phyloP scores from a whole-genome alignment of 768 basidiomycete species.

The Candolleomyces eurysporus region DNA sequence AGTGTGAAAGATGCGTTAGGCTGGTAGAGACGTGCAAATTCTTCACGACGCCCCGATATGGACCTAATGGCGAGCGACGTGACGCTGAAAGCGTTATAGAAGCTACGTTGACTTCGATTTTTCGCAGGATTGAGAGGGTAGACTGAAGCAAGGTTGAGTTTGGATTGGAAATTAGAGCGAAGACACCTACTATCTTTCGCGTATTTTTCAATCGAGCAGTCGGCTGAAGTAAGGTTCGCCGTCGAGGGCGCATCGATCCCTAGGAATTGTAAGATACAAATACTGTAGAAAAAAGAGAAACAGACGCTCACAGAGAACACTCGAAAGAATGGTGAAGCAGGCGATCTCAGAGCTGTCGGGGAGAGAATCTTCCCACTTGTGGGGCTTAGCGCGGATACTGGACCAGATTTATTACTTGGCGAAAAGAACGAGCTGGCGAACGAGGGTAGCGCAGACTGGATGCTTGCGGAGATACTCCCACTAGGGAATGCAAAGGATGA shows the following conservation, averaged over 20 bases:
- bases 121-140: constrained; percentile 43
- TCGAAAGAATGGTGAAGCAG: constrained; percentile 38
- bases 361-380: constrained; percentile 15
- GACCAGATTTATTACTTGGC: constrained; percentile 11
- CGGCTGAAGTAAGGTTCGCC: constrained; percentile 34
- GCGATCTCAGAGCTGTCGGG: constrained; percentile 23
- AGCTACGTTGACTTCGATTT: constrained; percentile 41
- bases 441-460: constrained; percentile 25
- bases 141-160: constrained; percentile 32
- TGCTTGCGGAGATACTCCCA: constrained; percentile 15
- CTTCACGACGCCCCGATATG: constrained; percentile 44
- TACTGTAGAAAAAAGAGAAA: constrained; percentile 5
- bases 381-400: constrained; percentile 17
- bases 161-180: neutral
- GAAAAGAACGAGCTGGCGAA: constrained; percentile 27
- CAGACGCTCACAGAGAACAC: constrained; percentile 40
- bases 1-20: constrained; percentile 45
- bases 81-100: constrained; percentile 45
- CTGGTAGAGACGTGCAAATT: constrained; percentile 39
- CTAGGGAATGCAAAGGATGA: constrained; percentile 17
- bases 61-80: constrained; percentile 28
- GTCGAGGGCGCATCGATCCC: constrained; percentile 49
- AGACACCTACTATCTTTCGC: constrained; percentile 35
- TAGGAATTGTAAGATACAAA: constrained; percentile 15
- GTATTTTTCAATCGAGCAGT: constrained; percentile 37